Evolutionary conservation across 1,139 yeast genomes (phyloP), one percentile per base, ranked within the genome.

Genomic region (Kodamaea sp.): DNA sequence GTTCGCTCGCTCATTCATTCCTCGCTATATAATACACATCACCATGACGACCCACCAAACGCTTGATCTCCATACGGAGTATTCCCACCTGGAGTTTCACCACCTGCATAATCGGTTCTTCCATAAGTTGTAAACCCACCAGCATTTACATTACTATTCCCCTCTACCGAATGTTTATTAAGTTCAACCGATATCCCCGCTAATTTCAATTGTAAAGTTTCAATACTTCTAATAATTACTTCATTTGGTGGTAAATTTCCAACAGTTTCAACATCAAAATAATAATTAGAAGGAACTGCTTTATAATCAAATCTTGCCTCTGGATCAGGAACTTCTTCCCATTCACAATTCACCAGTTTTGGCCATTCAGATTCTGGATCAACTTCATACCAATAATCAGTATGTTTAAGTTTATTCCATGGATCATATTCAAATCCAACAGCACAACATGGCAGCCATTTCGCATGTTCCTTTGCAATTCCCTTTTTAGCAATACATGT

Each of bases 361-460:
- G 97, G 97, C 99, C 99, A 92, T 68, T 92, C 99, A 34, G 75
- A 78, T 32, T 79, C 88, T 27, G 87, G 84, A 57, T 82, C 86
- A 46, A 82, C 94, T 63, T 92, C 98, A 60, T 84, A 88, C 99
- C 99, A 92, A 58, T 78, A 86, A 53, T 89, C 96, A 0, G 98
- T 92, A 60, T 92, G 98, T 56, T 84, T 84, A 52, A 94, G 74
- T 65, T 92, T 94, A 64, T 92, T 92, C 95, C 96, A 92, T n/a
- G 99, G 99, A 58, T 92, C 99, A 57, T 92, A 92, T 64, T 92
- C 99, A 56, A 92, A 92, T 22, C 95, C 97, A 41, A 94, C 77
- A n/a, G 98, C 98, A 0, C 97, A 78, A 52, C 95, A 86, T 2
- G 98, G 97, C 6, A 95, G 84, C 98, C 98, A 92, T 58, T 92